Conservation (phyloP, 2,329 filamentous ascomycete species). For the Fusarium dimerum region DNA sequence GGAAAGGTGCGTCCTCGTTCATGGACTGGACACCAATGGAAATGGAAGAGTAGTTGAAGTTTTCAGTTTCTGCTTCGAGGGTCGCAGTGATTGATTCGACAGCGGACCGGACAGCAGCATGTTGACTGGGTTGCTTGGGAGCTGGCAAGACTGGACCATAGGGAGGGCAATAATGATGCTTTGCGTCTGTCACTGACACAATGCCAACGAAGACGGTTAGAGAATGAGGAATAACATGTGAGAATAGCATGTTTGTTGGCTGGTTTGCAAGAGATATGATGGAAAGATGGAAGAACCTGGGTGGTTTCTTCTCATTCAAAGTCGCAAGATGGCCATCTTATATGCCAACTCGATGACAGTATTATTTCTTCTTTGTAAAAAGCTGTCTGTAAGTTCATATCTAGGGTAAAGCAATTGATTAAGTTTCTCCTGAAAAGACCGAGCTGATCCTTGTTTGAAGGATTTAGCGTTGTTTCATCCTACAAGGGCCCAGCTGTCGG, state of each 20-base stretch:
- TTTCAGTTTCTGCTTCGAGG: not conserved
- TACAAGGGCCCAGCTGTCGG: too few species aligned
- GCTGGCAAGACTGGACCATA: constrained; percentile 5
- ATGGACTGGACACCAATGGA: constrained; percentile 6
- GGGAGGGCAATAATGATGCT: constrained; percentile 2
- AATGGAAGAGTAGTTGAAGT: constrained; percentile 1
- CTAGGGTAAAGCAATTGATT: too few species aligned
- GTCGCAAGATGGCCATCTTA: too few species aligned
- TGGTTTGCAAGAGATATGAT: too few species aligned
- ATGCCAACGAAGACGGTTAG: not conserved
- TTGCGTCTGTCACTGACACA: not conserved
- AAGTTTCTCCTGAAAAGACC: too few species aligned
- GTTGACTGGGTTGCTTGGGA: not conserved
- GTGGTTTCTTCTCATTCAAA: too few species aligned
- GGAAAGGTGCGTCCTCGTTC: not conserved
- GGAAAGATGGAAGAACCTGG: too few species aligned
- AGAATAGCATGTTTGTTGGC: not conserved
- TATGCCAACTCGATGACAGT: too few species aligned
- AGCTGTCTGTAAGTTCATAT: too few species aligned
- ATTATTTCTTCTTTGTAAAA: too few species aligned
- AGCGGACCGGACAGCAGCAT: not conserved
- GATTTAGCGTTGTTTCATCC: too few species aligned
- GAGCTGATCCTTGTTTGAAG: too few species aligned
- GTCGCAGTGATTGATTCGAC: not conserved
- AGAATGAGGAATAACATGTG: not conserved